These are phyloP conservation scores for Backusella luteola DNA, from an alignment of 192 early-diverging fungal species.

Conservation along the genomic window DNA sequence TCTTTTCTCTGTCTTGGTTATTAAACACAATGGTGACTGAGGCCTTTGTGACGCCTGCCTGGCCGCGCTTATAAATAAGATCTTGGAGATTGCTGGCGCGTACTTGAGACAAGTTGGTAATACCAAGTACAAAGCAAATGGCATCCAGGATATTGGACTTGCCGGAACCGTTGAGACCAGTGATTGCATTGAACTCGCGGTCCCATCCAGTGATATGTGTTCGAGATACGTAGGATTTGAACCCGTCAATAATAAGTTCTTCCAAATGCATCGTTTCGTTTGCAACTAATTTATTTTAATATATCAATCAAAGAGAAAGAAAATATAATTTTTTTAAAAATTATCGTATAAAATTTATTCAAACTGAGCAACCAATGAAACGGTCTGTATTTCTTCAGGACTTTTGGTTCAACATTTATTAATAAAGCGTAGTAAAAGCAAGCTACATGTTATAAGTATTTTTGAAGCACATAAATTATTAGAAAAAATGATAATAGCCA, in stretches of 20 bases:
- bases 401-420: too few species aligned
- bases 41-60: constrained; percentile 97
- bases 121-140: constrained; percentile 98
- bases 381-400: too few species aligned
- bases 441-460: too few species aligned
- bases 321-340: too few species aligned
- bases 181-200: constrained; percentile 96
- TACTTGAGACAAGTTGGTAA: constrained; percentile 90
- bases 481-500: too few species aligned
- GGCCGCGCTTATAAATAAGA: constrained; percentile 98
- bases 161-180: constrained; percentile 96
- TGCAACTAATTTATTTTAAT: background rate
- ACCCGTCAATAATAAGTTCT: constrained; percentile 97
- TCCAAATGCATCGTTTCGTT: constrained; percentile 74
- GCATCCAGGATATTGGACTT: constrained; percentile 99
- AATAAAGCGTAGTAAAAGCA: too few species aligned
- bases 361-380: too few species aligned
- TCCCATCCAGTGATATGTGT: constrained; percentile 99
- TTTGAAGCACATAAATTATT: too few species aligned
- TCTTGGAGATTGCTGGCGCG: constrained; percentile 93
- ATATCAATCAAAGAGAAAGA: too few species aligned
- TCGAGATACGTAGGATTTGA: constrained; percentile 96
- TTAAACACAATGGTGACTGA: constrained; percentile 97
- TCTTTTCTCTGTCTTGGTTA: constrained; percentile 80
- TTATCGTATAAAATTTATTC: too few species aligned